These are phyloP conservation scores for Takakia lepidozioides DNA, from an alignment of 225 moss, liverwort and hornwort species.

Conservation along the genomic window DNA sequence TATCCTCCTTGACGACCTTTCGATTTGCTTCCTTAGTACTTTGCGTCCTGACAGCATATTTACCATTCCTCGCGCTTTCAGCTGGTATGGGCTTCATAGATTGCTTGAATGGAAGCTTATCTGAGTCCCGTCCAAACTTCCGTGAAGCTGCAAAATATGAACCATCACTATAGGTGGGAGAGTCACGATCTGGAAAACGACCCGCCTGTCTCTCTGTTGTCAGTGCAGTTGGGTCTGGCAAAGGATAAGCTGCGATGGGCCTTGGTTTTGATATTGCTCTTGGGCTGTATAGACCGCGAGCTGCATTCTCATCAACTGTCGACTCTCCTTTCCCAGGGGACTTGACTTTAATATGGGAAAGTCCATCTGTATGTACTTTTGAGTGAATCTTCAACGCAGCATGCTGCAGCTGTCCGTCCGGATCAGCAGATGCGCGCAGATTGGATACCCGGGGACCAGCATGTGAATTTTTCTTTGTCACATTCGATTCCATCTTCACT, in stretches of 20 bases:
- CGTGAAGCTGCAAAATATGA: no score
- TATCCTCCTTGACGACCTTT: slow-evolving; percentile 1
- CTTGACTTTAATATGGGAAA: slow-evolving; percentile 18
- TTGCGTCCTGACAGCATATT: no score
- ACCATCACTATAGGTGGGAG: neutral
- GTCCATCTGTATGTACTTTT: slow-evolving; percentile 25
- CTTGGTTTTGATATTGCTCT: neutral
- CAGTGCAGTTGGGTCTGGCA: slow-evolving; percentile 3
- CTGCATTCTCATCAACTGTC: neutral
- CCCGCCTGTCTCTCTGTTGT: neutral
- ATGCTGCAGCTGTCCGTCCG: slow-evolving; percentile 7
- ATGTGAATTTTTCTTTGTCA: no score
- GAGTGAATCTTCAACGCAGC: slow-evolving; percentile 15
- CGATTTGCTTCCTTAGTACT: no score
- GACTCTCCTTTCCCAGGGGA: slow-evolving; percentile 4
- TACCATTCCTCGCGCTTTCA: no score
- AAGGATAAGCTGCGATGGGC: slow-evolving; percentile 5
- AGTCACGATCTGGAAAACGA: neutral
- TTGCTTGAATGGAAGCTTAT: slow-evolving; percentile 5
- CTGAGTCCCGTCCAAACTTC: neutral
- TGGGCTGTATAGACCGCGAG: neutral
- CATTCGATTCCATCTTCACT: neutral
- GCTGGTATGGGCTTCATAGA: neutral
- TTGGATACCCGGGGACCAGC: slow-evolving; percentile 28
- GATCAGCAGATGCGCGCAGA: slow-evolving; percentile 23